These are phyloP conservation scores for Globisporangium paddicum DNA, from an alignment of 352 stramenopile genomes.

Conservation along the genomic window DNA sequence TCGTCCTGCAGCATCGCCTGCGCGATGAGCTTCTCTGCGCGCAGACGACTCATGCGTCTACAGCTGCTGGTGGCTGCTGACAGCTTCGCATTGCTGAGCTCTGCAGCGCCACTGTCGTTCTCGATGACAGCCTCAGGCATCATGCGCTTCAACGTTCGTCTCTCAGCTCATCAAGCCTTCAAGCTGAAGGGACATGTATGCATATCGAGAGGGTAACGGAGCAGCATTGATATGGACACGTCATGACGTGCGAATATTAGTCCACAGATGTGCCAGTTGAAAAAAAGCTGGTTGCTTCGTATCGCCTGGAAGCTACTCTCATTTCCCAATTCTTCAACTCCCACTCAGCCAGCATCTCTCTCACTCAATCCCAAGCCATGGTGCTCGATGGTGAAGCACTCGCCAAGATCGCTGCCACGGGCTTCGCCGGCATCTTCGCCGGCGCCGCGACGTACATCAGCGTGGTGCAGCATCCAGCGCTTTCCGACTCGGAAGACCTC, in stretches of 20 bases:
- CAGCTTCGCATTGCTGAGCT: neutral
- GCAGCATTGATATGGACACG: no score
- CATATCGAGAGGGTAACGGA: no score
- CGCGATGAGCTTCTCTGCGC: constrained; percentile 39
- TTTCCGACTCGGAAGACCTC: constrained; percentile 9
- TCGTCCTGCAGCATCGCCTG: constrained; percentile 8
- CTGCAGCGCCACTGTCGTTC: neutral
- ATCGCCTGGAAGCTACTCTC: neutral
- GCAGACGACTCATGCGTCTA: constrained; percentile 31
- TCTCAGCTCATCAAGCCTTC: no score
- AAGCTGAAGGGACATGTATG: no score
- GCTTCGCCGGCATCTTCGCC: constrained; percentile 20
- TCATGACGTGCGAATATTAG: no score
- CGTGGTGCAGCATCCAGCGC: constrained; percentile 28
- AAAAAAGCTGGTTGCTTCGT: neutral
- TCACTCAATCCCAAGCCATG: neutral
- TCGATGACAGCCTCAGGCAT: neutral
- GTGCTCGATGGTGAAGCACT: constrained; percentile 6
- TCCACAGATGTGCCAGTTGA: neutral
- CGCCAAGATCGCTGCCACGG: constrained; percentile 14
- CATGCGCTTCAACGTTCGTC: neutral
- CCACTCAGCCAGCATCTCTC: neutral
- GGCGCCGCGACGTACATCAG: constrained; percentile 29
- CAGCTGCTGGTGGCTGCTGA: neutral
- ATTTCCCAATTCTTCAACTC: neutral